Evolutionary conservation across 805 yeast species (phyloP), one percentile per base, ranked within the genome.

Genomic region (Saccharomycopsis malanga): DNA sequence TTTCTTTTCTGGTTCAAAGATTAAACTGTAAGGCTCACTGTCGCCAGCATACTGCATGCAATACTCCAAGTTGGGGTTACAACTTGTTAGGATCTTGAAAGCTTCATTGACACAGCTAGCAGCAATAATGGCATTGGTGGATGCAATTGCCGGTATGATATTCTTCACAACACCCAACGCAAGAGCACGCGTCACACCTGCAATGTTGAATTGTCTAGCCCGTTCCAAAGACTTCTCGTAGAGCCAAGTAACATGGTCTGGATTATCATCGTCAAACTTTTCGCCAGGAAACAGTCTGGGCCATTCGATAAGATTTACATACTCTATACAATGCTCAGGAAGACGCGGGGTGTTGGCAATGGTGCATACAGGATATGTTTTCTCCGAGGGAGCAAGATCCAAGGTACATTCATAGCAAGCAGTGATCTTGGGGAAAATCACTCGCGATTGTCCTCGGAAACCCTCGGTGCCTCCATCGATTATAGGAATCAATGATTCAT

Each of bases 391-490:
- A 36, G 88, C 68, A 61, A 94, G 73, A 49, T 81, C 84, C 45
- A 86, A 67, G 4, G 95, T 84, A 58, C 98, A 91, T 61, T 91
- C 98, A 67, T 87, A 91, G 64, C 98, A 91, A 0, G 96, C 83
- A 0, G 91, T 78, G 25, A 87, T 63, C 0, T 87, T 79, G 1
- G 98, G 98, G 15, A 88, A 64, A 34, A 91, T 87, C 12, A 87
- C 83, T 57, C 95, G 79, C 12, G 88, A 76, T 58, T 91, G 96
- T 2, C 98, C 98, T 54, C 84, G 75, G 58, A 91, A 83, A 0
- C 97, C 97, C 60, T 91, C 98, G 0, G 96, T 84, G 2, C 97
- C 98, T 3, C 97, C 97, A 61, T 91, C 98, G 14, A 93, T 78
- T 59, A 91, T 62, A 0, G 88, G 87, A 39, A 79, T 77, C 17